Conservation (phyloP, 139 green algal species). For the Asterochloris sp. region DNA sequence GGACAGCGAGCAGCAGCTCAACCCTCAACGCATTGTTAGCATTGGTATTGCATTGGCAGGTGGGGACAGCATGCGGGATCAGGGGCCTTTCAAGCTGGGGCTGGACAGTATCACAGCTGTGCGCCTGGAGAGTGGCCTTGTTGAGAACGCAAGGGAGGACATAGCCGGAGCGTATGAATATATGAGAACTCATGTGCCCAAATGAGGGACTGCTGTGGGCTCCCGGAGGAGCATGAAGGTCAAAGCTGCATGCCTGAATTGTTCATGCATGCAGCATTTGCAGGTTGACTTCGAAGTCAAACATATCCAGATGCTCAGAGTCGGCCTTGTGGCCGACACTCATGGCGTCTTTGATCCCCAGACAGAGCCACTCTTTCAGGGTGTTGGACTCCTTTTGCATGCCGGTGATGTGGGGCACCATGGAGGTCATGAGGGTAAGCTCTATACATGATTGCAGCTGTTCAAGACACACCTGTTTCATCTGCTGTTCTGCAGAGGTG, state of each 20-base stretch:
- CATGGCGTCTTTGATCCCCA: constrained; percentile 19
- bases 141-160: not conserved
- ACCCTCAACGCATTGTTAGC: constrained; percentile 35
- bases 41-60: constrained; percentile 47
- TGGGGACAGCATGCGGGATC: constrained; percentile 26
- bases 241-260: too few species aligned
- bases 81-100: constrained; percentile 35
- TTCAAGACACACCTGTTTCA: not conserved
- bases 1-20: constrained; percentile 38
- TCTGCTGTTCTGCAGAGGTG: constrained; percentile 16
- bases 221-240: too few species aligned
- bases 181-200: too few species aligned
- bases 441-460: not conserved
- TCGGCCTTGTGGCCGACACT: constrained; percentile 21
- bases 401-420: constrained; percentile 42
- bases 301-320: not conserved
- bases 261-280: too few species aligned
- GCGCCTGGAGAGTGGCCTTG: not conserved
- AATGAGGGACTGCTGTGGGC: too few species aligned
- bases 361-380: not conserved
- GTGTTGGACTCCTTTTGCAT: constrained; percentile 21
- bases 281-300: too few species aligned
- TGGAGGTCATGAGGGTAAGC: constrained; percentile 20
- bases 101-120: constrained; percentile 41
- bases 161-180: too few species aligned